These are phyloP conservation scores for Yamadazyma ubonensis DNA, from an alignment of 805 yeast species.

Conservation along the genomic window DNA sequence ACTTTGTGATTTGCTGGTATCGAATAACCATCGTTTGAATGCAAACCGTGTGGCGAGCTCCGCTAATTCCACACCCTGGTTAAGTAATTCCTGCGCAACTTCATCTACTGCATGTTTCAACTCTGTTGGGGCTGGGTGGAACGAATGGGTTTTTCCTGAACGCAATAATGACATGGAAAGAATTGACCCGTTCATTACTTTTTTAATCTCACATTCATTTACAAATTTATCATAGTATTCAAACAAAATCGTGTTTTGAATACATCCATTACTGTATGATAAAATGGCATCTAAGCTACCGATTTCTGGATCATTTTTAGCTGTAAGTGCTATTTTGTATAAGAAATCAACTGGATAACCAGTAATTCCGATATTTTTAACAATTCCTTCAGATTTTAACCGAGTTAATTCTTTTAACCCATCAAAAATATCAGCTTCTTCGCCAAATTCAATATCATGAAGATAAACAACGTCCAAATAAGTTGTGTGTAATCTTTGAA, in stretches of 20 bases:
- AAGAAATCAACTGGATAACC: constrained; percentile 83
- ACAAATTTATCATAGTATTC: constrained; percentile 49
- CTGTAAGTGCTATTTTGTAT: constrained; percentile 47
- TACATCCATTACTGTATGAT: constrained; percentile 77
- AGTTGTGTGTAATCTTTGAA: constrained; percentile 59
- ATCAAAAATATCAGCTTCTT: constrained; percentile 49
- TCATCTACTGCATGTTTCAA: constrained; percentile 53
- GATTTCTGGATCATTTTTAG: constrained; percentile 38
- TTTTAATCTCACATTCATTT: constrained; percentile 51
- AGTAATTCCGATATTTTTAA: constrained; percentile 70
- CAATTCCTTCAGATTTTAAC: constrained; percentile 62
- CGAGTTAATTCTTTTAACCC: constrained; percentile 62
- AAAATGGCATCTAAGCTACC: constrained; percentile 73
- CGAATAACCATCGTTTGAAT: constrained; percentile 54
- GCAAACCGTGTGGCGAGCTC: constrained; percentile 81
- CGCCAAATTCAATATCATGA: constrained; percentile 86
- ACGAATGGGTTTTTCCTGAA: constrained; percentile 60
- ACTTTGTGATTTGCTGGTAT: constrained; percentile 15
- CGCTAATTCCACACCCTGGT: constrained; percentile 63
- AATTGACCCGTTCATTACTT: constrained; percentile 79
- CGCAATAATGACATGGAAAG: constrained; percentile 84
- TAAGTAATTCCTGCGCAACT: constrained; percentile 39
- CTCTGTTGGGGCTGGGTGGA: constrained; percentile 76
- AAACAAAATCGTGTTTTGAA: constrained; percentile 65
- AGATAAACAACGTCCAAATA: constrained; percentile 81